Percentiles rank a stretch among this genome's conserved stretches.
Conservation (phyloP, 345 rosid genomes). For the Turnera subulata region DNA sequence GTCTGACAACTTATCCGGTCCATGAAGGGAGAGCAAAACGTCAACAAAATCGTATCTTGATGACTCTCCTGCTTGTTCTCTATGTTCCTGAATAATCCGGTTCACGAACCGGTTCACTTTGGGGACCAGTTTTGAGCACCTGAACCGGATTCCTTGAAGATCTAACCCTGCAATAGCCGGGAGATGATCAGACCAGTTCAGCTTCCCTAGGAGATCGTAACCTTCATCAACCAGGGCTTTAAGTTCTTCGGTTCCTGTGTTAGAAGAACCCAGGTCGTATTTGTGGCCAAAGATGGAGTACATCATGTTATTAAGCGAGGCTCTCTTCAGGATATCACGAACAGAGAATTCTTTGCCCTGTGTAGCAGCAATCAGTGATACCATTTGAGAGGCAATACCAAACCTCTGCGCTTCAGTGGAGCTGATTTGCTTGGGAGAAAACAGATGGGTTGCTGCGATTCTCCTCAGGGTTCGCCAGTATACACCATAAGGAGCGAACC, state of each 20-base stretch:
- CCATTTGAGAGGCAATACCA: slow-evolving; percentile 39
- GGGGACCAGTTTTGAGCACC: slow-evolving; percentile 42
- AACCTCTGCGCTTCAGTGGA: slow-evolving; percentile 31
- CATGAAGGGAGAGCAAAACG: slow-evolving; percentile 37
- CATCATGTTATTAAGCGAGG: slow-evolving; percentile 58
- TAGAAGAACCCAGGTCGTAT: slow-evolving; percentile 19
- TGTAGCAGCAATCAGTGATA: slow-evolving; percentile 15
- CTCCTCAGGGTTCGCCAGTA: slow-evolving; percentile 49
- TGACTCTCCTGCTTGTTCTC: slow-evolving; percentile 6
- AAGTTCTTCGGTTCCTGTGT: slow-evolving; percentile 29
- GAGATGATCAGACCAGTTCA: slow-evolving; percentile 55
- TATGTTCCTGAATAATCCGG: slow-evolving; percentile 40
- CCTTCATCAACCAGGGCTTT: slow-evolving; percentile 46
- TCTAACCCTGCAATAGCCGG: slow-evolving; percentile 45
- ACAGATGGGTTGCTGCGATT: slow-evolving; percentile 47
- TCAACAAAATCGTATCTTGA: slow-evolving; percentile 40
- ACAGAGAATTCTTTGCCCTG: slow-evolving; percentile 12
- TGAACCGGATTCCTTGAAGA: slow-evolving; percentile 35
- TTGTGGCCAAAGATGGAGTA: slow-evolving; percentile 42
- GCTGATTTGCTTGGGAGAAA: slow-evolving; percentile 42
- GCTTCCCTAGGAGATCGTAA: slow-evolving; percentile 40
- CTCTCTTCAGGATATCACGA: slow-evolving; percentile 35
- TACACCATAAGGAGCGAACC: slow-evolving; percentile 53
- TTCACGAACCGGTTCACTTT: slow-evolving; percentile 42
- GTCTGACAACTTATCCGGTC: slow-evolving; percentile 32